Percentiles rank a stretch among this genome's conserved stretches.
Conservation (phyloP, 257 asterid genomes). For the Lycium ferocissimum region DNA sequence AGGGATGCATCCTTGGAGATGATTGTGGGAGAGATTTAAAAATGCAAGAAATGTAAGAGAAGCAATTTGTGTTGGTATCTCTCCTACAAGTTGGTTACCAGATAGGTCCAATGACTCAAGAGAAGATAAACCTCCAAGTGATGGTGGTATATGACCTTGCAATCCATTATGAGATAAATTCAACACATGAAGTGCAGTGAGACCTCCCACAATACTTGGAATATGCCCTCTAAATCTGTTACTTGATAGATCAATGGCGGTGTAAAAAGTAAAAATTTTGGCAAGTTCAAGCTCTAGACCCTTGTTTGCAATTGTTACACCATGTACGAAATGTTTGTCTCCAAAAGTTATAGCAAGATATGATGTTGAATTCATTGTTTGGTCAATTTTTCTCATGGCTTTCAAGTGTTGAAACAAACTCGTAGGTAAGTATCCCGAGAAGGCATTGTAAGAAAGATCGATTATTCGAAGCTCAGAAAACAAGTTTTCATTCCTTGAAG, state of each 20-base stretch:
- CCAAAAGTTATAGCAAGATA: slow-evolving; percentile 16
- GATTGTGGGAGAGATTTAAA: too few species aligned
- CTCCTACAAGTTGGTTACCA: too few species aligned
- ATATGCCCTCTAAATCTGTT: background rate
- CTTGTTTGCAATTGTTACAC: slow-evolving; percentile 24
- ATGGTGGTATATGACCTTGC: background rate
- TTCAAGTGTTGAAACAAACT: background rate
- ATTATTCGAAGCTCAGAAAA: slow-evolving; percentile 23
- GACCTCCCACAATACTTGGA: background rate
- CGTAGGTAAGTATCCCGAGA: slow-evolving; percentile 30
- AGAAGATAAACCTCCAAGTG: too few species aligned
- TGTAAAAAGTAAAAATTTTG: slow-evolving; percentile 25
- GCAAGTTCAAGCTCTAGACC: slow-evolving; percentile 20
- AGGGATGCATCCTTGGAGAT: too few species aligned
- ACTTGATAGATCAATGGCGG: background rate
- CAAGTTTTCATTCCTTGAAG: background rate
- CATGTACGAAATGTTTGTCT: slow-evolving; percentile 16
- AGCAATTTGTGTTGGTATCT: too few species aligned
- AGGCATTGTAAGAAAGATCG: slow-evolving; percentile 35
- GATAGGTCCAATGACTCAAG: too few species aligned
- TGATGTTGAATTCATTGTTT: background rate
- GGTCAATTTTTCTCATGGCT: slow-evolving; percentile 31
- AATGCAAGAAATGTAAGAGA: too few species aligned
- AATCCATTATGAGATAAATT: background rate
- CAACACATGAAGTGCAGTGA: background rate